Conservation (phyloP, 495 filamentous ascomycete genomes). For the Lichenothelia convexa region DNA sequence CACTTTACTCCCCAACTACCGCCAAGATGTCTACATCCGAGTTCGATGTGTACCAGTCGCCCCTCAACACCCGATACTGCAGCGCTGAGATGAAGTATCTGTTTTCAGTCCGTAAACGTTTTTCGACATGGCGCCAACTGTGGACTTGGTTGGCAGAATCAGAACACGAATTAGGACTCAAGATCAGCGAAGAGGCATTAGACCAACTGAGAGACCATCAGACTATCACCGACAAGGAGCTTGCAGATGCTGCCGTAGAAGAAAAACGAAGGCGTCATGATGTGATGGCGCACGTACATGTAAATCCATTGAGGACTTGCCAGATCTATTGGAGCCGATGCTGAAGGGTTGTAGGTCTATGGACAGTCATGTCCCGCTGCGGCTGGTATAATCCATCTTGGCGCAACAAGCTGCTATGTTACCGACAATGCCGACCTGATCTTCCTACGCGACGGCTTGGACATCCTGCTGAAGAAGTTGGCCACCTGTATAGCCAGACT, state of each 20-base stretch:
- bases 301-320: no score
- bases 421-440: conserved; percentile 87
- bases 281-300: conserved; percentile 49
- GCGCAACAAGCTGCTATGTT: conserved; percentile 33
- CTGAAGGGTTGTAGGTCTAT: no score
- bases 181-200: conserved; percentile 16
- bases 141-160: conserved; percentile 25
- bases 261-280: conserved; percentile 54
- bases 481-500: conserved; percentile 74
- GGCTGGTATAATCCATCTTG: conserved; percentile 75
- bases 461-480: conserved; percentile 68
- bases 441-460: conserved; percentile 52
- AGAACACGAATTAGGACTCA: conserved; percentile 14
- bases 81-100: conserved; percentile 23
- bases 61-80: conserved; percentile 23
- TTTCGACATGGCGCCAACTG: conserved; percentile 26
- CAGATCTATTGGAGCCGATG: no score
- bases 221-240: conserved; percentile 60
- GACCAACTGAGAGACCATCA: conserved; percentile 39
- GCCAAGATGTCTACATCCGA: conserved; percentile 9
- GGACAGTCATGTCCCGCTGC: conserved; percentile 60
- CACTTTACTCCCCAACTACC: conserved; percentile 1
- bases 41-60: conserved; percentile 17
- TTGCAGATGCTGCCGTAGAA: conserved; percentile 56
- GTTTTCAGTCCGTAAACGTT: conserved; percentile 22